Conservation (phyloP, 768 basidiomycete genomes). For the Boletellus sp. region DNA sequence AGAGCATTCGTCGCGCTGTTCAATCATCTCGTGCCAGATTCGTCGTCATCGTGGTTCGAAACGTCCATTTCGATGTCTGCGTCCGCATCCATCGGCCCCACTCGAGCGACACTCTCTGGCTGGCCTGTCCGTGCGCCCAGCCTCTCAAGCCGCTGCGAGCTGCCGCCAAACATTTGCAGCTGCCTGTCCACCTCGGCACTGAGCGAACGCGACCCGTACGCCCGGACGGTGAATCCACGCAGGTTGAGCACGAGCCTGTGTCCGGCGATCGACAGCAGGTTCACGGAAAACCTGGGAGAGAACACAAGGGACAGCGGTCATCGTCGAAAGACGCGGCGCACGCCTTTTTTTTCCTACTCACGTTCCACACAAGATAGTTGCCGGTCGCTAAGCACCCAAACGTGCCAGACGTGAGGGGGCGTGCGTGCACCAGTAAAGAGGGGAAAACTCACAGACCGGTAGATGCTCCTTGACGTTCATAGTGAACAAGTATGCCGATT, state of each 20-base stretch:
- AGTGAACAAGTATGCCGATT: background rate
- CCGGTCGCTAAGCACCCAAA: background rate
- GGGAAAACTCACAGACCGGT: background rate
- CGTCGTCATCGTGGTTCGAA: too few species aligned
- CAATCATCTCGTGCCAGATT: too few species aligned
- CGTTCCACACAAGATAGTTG: background rate
- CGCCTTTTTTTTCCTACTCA: background rate
- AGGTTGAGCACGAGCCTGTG: slow-evolving; percentile 21
- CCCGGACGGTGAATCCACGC: slow-evolving; percentile 7
- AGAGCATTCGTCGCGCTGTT: too few species aligned
- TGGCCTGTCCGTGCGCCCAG: background rate
- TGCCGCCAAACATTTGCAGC: background rate
- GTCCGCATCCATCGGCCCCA: too few species aligned
- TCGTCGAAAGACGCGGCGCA: background rate
- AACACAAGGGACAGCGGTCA: background rate
- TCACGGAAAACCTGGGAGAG: slow-evolving; percentile 7
- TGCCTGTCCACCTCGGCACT: slow-evolving; percentile 20
- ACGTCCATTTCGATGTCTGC: too few species aligned
- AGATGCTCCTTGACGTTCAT: background rate
- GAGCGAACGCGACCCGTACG: slow-evolving; percentile 2
- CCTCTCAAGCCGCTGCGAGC: background rate
- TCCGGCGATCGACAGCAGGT: slow-evolving; percentile 17
- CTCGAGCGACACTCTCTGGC: background rate
- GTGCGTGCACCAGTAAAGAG: background rate
- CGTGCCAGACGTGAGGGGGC: background rate